Base-by-base conservation (phyloP, 768 basidiomycete species). In the Lentinula detonsa region DNA sequence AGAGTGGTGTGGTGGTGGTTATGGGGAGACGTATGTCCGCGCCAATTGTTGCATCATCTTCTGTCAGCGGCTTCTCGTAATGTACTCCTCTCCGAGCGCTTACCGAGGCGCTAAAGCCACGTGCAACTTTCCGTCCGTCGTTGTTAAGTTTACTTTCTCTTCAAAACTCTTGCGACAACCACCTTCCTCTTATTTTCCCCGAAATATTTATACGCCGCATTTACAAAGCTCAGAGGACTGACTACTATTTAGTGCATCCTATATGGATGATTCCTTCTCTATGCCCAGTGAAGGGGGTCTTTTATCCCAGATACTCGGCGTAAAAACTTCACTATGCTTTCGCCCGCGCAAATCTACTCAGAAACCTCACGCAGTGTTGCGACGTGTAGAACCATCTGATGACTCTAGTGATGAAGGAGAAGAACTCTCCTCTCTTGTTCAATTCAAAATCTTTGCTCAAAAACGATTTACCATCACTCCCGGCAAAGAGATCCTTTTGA, bases 391-490 rank as follows among this genome's bases (percentile, higher is more conserved):
- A 63, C 59, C 74, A 18, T 70, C 78, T 11, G 80, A 81, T 31
- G 76, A 81, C 65, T 73, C 80, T 9, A 71, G 67, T 58, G 79
- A 78, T 57, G 77, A 77, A 56, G 77, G 69, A 9, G 71, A 74
- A n/a, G 16, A 31, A 7, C 13, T 71, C 18, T 66, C 69, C 23
- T 67, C 72, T 33, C 68, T 80, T 59, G 78, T 81, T 42, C 82
- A 80, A 69, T 90, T 87, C 68, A 82, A 79, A 67, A 74, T 90
- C 11, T 85, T 87, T 68, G 85, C 88, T 3, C 79, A 81, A 66
- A 90, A 90, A 75, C 75, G 83, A 62, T 85, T 90, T 69, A 84
- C 84, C 68, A 81, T 87, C 66, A 87, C 81, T 68, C 83, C 86
- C 11, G 87, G 87, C 61, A 87, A 87, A 71, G 85, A 86, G 72